A percentile compares a stretch with the other conserved stretches of the same genome.
These are phyloP conservation scores for Colletotrichum tabaci DNA, from an alignment of 2,329 filamentous ascomycete genomes.

Conservation along the genomic window DNA sequence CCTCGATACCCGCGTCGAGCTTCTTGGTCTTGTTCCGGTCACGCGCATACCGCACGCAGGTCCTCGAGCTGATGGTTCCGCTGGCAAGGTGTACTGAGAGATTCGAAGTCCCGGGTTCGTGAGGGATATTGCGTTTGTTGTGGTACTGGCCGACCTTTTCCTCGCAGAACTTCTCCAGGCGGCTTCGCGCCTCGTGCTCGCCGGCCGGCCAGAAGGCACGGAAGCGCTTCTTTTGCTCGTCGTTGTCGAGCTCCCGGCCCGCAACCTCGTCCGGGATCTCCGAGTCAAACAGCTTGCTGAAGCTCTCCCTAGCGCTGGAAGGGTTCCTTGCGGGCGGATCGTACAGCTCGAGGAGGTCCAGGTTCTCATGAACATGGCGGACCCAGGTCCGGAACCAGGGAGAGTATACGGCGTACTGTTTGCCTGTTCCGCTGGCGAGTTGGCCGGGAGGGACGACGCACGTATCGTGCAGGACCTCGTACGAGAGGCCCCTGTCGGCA, in stretches of 20 bases:
- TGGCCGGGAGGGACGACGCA: slow-evolving; percentile 84
- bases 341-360: slow-evolving; percentile 74
- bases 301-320: slow-evolving; percentile 56
- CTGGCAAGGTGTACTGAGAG: slow-evolving; percentile 81
- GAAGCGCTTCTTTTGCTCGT: slow-evolving; percentile 72
- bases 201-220: slow-evolving; percentile 79
- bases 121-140: slow-evolving; percentile 76
- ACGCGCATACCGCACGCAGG: slow-evolving; percentile 74
- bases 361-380: slow-evolving; percentile 78
- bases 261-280: slow-evolving; percentile 73
- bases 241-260: slow-evolving; percentile 71
- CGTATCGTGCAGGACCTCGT: slow-evolving; percentile 84
- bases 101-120: slow-evolving; percentile 73
- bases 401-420: slow-evolving; percentile 86
- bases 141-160: slow-evolving; percentile 75
- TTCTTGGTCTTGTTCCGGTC: slow-evolving; percentile 74
- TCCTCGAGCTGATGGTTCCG: slow-evolving; percentile 78
- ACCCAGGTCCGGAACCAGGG: slow-evolving; percentile 89
- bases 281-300: slow-evolving; percentile 71
- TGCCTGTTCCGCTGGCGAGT: slow-evolving; percentile 77
- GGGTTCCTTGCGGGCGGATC: slow-evolving; percentile 62
- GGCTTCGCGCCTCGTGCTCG: slow-evolving; percentile 77
- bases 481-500: slow-evolving; percentile 74
- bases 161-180: slow-evolving; percentile 78
- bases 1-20: slow-evolving; percentile 76